phyloP scores from a whole-genome alignment of 1,284 basidiomycete species.

The Sporisorium scitamineum region DNA sequence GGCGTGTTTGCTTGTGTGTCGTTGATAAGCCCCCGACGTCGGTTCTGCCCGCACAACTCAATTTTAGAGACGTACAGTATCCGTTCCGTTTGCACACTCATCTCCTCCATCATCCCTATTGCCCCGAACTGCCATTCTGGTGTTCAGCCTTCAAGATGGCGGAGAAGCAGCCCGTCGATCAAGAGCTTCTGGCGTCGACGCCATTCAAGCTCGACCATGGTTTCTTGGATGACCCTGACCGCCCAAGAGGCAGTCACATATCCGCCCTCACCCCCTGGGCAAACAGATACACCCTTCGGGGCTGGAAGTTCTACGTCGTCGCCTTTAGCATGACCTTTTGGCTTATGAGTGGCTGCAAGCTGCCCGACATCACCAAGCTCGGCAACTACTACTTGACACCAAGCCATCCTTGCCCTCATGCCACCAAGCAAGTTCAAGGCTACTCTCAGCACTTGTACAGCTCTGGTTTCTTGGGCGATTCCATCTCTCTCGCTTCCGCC shows the following conservation, averaged over 20 bases:
- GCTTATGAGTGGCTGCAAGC: neutral
- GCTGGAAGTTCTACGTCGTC: neutral
- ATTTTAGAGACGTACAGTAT: neutral
- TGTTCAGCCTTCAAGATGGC: slow-evolving; percentile 7
- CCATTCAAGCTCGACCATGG: slow-evolving; percentile 19
- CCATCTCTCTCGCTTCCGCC: neutral
- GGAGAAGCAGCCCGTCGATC: slow-evolving; percentile 3
- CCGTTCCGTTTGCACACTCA: neutral
- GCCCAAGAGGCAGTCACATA: neutral
- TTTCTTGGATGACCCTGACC: slow-evolving; percentile 4
- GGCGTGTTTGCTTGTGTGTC: neutral
- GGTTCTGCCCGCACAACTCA: neutral
- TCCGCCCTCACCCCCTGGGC: neutral
- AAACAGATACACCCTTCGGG: slow-evolving; percentile 2
- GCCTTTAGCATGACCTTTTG: neutral
- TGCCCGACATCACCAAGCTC: neutral
- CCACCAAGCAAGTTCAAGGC: slow-evolving; percentile 8
- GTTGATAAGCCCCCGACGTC: neutral
- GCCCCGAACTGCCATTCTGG: neutral
- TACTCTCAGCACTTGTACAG: slow-evolving; percentile 18
- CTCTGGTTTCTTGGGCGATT: slow-evolving; percentile 5
- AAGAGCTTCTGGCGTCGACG: slow-evolving; percentile 15
- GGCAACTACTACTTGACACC: neutral
- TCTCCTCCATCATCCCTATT: neutral
- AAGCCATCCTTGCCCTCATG: slow-evolving; percentile 10